These are phyloP conservation scores for Exophiala spinifera DNA, from an alignment of 2,329 filamentous ascomycete species.

Conservation along the genomic window DNA sequence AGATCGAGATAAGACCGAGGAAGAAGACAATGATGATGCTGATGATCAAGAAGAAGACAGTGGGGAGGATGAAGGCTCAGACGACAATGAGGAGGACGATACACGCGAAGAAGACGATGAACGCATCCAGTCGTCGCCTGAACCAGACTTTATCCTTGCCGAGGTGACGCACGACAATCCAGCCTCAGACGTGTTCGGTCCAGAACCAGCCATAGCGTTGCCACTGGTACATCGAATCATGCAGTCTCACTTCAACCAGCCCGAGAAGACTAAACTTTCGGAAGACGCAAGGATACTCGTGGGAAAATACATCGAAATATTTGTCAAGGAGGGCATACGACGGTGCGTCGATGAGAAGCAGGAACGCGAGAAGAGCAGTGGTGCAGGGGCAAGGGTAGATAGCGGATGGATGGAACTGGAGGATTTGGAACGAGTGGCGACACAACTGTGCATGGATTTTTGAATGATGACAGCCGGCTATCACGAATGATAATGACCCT, in stretches of 20 bases:
- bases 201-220: constrained; percentile 58
- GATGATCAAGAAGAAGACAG: neutral
- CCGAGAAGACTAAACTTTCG: constrained; percentile 67
- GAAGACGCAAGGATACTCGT: constrained; percentile 74
- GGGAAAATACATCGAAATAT: constrained; percentile 84
- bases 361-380: constrained; percentile 38
- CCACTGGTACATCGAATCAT: constrained; percentile 73
- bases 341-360: constrained; percentile 69
- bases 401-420: constrained; percentile 61
- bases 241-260: constrained; percentile 71
- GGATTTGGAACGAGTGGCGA: constrained; percentile 83
- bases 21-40: neutral
- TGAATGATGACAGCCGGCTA: constrained; percentile 48
- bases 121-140: constrained; percentile 27
- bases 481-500: too few relatives aligned
- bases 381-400: constrained; percentile 30
- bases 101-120: constrained; percentile 10
- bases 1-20: constrained; percentile 1
- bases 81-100: constrained; percentile 9
- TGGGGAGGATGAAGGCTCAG: neutral
- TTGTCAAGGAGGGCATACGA: constrained; percentile 84
- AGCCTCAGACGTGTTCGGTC: neutral
- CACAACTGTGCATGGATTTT: constrained; percentile 82
- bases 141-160: constrained; percentile 49
- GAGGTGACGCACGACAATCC: constrained; percentile 40